Percentiles rank a stretch among this genome's conserved stretches.
Evolutionary conservation across 345 rosid species (phyloP).

Genomic region (Brassica juncea): DNA sequence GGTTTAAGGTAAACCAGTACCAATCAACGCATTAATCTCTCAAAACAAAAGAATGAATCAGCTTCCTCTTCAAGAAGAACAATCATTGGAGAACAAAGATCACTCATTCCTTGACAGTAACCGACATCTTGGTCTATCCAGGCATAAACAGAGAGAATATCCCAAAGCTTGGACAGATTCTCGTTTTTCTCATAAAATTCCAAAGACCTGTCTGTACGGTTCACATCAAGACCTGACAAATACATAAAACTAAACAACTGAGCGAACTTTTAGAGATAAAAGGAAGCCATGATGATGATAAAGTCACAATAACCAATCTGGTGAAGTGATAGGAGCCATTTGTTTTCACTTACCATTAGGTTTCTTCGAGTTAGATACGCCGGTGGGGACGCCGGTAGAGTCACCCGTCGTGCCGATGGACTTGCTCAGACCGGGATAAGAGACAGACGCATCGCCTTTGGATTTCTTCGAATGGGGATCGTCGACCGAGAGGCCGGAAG

Average conservation of each 20-base stretch:
- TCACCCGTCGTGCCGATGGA: too few species aligned
- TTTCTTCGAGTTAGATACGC: too few species aligned
- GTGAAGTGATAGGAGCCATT: constrained; percentile 82
- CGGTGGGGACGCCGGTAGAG: too few species aligned
- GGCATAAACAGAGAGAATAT: constrained; percentile 85
- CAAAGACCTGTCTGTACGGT: constrained; percentile 88
- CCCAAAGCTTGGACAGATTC: constrained; percentile 93
- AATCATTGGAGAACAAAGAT: constrained; percentile 98
- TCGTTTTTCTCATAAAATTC: constrained; percentile 87
- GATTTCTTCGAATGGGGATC: too few species aligned
- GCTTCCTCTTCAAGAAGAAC: constrained; percentile 91
- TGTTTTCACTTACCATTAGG: too few species aligned
- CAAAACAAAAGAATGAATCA: constrained; percentile 98
- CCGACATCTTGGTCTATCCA: constrained; percentile 95
- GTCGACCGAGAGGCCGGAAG: too few species aligned
- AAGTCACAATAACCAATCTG: constrained; percentile 75
- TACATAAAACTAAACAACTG: not conserved
- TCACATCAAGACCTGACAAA: constrained; percentile 78
- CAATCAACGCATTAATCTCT: constrained; percentile 96
- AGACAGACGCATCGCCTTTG: too few species aligned
- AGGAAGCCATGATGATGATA: not conserved
- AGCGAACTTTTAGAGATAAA: not conserved
- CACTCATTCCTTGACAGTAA: constrained; percentile 99
- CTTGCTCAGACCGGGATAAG: too few species aligned
- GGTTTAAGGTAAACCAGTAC: constrained; percentile 48